These are phyloP conservation scores for Lachancea thermotolerans DNA, from an alignment of 805 yeast genomes.

Conservation along the genomic window DNA sequence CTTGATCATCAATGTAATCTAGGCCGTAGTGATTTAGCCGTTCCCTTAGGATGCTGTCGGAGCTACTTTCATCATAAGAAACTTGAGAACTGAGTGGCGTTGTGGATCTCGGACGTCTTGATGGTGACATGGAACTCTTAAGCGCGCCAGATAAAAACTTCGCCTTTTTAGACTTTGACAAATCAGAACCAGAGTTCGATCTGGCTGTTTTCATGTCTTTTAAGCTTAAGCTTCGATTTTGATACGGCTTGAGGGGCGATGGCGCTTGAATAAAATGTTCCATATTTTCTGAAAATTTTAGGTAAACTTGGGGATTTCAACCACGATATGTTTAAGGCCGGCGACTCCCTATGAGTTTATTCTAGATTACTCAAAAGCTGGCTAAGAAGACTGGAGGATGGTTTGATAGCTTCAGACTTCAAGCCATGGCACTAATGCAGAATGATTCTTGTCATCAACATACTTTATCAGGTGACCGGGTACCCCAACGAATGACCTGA, in stretches of 20 bases:
- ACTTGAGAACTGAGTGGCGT: slow-evolving; percentile 21
- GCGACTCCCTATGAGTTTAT: too few species aligned
- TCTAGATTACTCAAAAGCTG: too few species aligned
- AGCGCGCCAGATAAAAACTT: slow-evolving; percentile 1
- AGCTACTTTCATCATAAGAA: slow-evolving; percentile 18
- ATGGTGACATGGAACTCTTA: slow-evolving; percentile 4
- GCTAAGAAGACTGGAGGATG: too few species aligned
- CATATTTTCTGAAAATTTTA: not conserved
- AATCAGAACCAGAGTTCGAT: slow-evolving; percentile 16
- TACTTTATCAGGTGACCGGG: too few species aligned
- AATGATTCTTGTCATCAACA: too few species aligned
- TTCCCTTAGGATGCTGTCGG: slow-evolving; percentile 20
- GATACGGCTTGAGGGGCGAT: slow-evolving; percentile 21
- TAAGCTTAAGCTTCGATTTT: slow-evolving; percentile 12
- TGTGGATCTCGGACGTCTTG: slow-evolving; percentile 16
- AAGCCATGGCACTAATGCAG: too few species aligned
- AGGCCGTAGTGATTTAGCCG: slow-evolving; percentile 39
- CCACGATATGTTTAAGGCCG: not conserved
- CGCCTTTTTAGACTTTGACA: slow-evolving; percentile 13
- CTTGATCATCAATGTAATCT: slow-evolving; percentile 44
- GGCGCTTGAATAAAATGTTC: slow-evolving; percentile 20
- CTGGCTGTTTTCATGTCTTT: slow-evolving; percentile 16
- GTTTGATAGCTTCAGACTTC: too few species aligned
- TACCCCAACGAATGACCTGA: too few species aligned
- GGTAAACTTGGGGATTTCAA: too few species aligned